Evolutionary conservation across 805 yeast species (phyloP).

Genomic region (Barnettozyma salicaria): DNA sequence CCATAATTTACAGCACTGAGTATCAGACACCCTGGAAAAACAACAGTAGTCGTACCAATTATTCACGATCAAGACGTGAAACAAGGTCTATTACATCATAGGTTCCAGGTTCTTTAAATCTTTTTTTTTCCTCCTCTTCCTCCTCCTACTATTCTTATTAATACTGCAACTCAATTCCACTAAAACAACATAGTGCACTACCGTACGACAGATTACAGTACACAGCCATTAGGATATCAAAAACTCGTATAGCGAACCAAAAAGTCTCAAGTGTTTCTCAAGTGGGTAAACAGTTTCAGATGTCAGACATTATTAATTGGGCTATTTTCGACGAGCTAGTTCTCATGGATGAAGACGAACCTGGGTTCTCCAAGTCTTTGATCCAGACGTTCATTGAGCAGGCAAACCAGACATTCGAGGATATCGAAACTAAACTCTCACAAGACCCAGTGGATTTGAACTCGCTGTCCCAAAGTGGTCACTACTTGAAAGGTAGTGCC

Average conservation of each 20-base stretch:
- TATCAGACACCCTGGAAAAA: too few relatives aligned
- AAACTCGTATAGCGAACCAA: neutral
- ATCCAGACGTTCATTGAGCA: constrained; percentile 86
- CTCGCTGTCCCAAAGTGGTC: constrained; percentile 73
- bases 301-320: constrained; percentile 77
- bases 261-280: neutral
- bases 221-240: too few relatives aligned
- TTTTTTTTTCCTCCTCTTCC: too few relatives aligned
- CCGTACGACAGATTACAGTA: neutral
- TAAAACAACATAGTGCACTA: neutral
- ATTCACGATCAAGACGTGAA: too few relatives aligned
- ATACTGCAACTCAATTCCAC: too few relatives aligned
- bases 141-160: too few relatives aligned
- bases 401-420: constrained; percentile 70
- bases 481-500: constrained; percentile 91
- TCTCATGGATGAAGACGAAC: constrained; percentile 95
- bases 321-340: constrained; percentile 79
- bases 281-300: constrained; percentile 19
- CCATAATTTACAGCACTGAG: too few relatives aligned
- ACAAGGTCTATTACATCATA: too few relatives aligned
- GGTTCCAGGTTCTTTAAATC: too few relatives aligned
- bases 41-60: too few relatives aligned
- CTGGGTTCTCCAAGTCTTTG: constrained; percentile 75
- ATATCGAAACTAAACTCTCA: constrained; percentile 49
- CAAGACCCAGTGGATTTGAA: constrained; percentile 36